Conservation (phyloP, 345 rosid genomes). For the Brassica rapa region DNA sequence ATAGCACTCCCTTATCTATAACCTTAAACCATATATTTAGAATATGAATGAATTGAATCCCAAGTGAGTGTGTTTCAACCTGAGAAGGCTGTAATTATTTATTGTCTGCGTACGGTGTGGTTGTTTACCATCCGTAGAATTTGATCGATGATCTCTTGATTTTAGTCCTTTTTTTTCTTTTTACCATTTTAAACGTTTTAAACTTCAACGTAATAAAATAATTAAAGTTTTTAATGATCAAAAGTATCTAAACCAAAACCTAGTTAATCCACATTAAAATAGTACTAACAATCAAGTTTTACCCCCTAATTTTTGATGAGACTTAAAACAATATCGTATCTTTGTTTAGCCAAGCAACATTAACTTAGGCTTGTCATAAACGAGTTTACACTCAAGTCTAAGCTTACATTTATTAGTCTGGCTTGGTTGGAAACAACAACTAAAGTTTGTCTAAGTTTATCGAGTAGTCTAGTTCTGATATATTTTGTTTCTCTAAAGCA, state of each 20-base stretch:
- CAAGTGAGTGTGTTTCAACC: background rate
- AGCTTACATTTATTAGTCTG: background rate
- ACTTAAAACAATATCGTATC: too few species aligned
- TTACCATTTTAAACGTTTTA: background rate
- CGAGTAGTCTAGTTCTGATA: background rate
- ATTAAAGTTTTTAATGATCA: too few species aligned
- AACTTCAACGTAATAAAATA: background rate
- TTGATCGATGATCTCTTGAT: background rate
- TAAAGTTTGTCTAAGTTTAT: background rate
- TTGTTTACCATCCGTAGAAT: conserved; percentile 5
- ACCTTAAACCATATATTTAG: background rate
- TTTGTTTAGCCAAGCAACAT: too few species aligned
- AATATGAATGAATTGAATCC: conserved; percentile 12
- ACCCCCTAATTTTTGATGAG: too few species aligned
- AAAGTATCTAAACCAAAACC: too few species aligned
- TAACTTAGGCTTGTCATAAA: too few species aligned
- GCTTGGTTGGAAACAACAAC: background rate
- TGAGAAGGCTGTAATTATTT: background rate
- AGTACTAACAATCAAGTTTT: too few species aligned
- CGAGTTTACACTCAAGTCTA: too few species aligned
- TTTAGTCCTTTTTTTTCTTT: background rate
- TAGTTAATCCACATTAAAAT: too few species aligned
- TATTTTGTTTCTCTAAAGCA: too few species aligned
- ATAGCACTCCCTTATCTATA: conserved; percentile 1
- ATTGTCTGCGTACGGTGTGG: background rate